Evolutionary conservation across 148 eudicot genomes (phyloP), one percentile per base, ranked within the genome.

Genomic region (Fallopia convolvulus): DNA sequence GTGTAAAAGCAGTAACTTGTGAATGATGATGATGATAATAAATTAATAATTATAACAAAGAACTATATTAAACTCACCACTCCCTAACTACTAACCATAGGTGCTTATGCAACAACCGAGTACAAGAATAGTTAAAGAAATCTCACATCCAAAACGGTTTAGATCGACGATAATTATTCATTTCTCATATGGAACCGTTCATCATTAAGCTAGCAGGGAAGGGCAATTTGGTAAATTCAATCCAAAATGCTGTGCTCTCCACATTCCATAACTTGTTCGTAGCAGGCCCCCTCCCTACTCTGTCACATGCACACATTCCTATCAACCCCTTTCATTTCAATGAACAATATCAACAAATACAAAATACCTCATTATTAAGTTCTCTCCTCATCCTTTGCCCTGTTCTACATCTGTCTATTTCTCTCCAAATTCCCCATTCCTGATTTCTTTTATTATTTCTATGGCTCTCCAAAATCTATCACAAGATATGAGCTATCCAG

Each of bases 261-360:
- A 55, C 56, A 23, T 20, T 21, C 65, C 66, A 63, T 30, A 63
- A 8, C 66, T 58, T 58, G 18, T 30, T 63, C 41, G 0, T 65
- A 65, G 46, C 21, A 15, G 72, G 72, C 8, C 72, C 72, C 47
- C 72, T 6, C 15, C 5, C 46, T 66, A 66, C 9, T 66, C 72
- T 68, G 46, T 68, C 72, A 68, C 72, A 68, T 68, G 72, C 72
- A 68, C 72, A 17, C 72, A 39, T 68, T 68, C 72, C 72, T 68
- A 17, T 68, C 32, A 68, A 32, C 40, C 70, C 11, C 7, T 8
- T 3, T 26, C 30, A 26, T 26, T 17, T n/a, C 7, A 53, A 17
- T 53, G 23, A 8, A 36, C 39, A 58, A 58, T 26, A 26, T 26
- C 44, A 41, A 56, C 63, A 58, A 58, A 20, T 26, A 32, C 40